Conservation (phyloP, 192 early-diverging fungal genomes). For the Backusella luteola region DNA sequence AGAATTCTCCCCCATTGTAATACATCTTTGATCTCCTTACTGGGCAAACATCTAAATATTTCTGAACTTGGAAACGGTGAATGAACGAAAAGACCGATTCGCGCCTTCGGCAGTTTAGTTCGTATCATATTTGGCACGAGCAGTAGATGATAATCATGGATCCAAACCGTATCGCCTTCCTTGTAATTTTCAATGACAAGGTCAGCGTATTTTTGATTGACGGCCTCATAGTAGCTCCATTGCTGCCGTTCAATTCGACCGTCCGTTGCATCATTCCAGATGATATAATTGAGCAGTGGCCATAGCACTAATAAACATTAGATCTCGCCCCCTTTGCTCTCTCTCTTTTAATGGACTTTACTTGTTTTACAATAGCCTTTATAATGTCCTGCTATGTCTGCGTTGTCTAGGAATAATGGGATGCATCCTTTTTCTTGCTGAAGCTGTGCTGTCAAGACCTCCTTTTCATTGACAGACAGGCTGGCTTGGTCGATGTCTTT, state of each 20-base stretch:
- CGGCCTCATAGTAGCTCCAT: constrained; percentile 78
- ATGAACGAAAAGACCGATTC: constrained; percentile 94
- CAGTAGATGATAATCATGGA: constrained; percentile 97
- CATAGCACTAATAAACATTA: constrained; percentile 66
- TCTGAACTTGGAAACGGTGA: constrained; percentile 95
- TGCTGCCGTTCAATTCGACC: constrained; percentile 60
- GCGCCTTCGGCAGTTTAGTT: constrained; percentile 73
- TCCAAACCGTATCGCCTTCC: constrained; percentile 87
- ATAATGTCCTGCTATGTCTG: constrained; percentile 80
- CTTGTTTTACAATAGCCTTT: constrained; percentile 97
- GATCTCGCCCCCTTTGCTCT: too few relatives aligned
- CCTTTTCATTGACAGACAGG: background rate
- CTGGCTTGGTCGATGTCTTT: background rate
- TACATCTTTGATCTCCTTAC: constrained; percentile 31
- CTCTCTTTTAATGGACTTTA: constrained; percentile 21
- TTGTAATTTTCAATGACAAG: constrained; percentile 69
- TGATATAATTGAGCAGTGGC: constrained; percentile 94
- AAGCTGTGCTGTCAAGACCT: background rate
- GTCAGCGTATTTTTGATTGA: constrained; percentile 80
- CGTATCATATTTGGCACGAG: constrained; percentile 85
- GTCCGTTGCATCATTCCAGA: constrained; percentile 78
- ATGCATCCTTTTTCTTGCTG: constrained; percentile 37
- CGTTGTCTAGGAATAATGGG: constrained; percentile 80
- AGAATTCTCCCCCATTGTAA: background rate
- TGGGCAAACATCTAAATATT: constrained; percentile 89